These are phyloP conservation scores for Veloporphyrellus conicus DNA, from an alignment of 1,284 basidiomycete genomes.

Conservation along the genomic window DNA sequence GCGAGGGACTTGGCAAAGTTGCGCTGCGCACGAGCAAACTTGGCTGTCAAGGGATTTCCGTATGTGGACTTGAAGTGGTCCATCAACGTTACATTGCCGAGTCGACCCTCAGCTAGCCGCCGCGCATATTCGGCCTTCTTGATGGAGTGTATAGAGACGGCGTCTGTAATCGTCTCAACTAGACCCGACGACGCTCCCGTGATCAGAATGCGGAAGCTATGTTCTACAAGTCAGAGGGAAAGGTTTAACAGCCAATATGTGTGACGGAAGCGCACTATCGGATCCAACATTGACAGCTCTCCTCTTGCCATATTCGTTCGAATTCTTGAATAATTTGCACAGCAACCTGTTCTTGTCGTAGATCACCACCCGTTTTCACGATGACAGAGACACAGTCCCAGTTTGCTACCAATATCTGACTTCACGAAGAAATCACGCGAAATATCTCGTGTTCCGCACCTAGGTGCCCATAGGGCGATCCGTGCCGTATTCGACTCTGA, in stretches of 20 bases:
- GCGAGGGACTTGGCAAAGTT: constrained; percentile 96
- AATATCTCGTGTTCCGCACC: constrained; percentile 47
- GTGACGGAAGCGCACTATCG: constrained; percentile 65
- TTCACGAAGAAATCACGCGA: constrained; percentile 5
- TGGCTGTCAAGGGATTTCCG: constrained; percentile 82
- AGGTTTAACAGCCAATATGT: neutral
- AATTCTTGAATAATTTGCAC: constrained; percentile 94
- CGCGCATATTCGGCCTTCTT: constrained; percentile 98
- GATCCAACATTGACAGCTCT: constrained; percentile 86
- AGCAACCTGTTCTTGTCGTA: constrained; percentile 96
- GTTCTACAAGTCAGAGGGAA: constrained; percentile 5
- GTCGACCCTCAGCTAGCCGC: constrained; percentile 70
- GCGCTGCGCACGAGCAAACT: constrained; percentile 79
- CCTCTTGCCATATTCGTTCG: constrained; percentile 91
- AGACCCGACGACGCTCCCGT: constrained; percentile 91
- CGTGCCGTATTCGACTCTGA: constrained; percentile 83
- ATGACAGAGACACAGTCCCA: constrained; percentile 94
- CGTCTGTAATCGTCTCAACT: constrained; percentile 93
- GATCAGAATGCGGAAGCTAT: constrained; percentile 81
- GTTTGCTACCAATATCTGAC: constrained; percentile 42
- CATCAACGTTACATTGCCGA: constrained; percentile 82
- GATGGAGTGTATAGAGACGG: constrained; percentile 97
- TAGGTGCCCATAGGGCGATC: constrained; percentile 94
- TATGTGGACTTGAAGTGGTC: constrained; percentile 90
- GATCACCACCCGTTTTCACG: constrained; percentile 95